Conservation (phyloP, 2,329 filamentous ascomycete genomes). For the Pezicula neosporulosa region DNA sequence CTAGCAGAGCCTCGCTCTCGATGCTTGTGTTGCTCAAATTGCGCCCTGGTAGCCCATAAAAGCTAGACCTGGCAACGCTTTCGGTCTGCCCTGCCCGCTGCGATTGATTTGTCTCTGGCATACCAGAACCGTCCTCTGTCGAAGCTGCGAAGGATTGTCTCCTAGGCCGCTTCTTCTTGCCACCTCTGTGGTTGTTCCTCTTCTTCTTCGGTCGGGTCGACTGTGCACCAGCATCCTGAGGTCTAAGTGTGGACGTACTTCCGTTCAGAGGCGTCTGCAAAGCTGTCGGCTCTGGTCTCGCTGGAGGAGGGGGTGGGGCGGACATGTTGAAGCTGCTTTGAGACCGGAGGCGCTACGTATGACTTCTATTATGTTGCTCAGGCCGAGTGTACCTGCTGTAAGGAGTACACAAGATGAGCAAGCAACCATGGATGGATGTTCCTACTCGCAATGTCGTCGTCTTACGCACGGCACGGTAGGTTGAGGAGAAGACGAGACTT, state of each 20-base stretch:
- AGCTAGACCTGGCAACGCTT: conserved; percentile 30
- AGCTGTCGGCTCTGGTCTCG: conserved; percentile 21
- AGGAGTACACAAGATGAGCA: too few species aligned
- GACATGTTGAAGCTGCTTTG: too few species aligned
- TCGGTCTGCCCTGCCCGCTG: conserved; percentile 28
- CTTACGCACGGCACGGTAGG: too few species aligned
- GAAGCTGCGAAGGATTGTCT: conserved; percentile 76
- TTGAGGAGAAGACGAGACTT: too few species aligned
- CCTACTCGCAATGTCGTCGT: too few species aligned
- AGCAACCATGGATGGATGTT: too few species aligned
- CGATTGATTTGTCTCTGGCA: conserved; percentile 27
- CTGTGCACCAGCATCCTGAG: conserved; percentile 5
- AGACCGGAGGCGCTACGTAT: too few species aligned
- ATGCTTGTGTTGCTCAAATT: conserved; percentile 81
- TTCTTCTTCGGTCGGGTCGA: conserved; percentile 33
- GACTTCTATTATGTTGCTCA: too few species aligned
- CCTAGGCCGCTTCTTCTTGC: conserved; percentile 73
- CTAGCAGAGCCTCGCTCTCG: conserved; percentile 82
- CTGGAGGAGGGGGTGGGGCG: conserved; percentile 3
- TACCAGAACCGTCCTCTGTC: conserved; percentile 42
- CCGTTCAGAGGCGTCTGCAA: conserved; percentile 13
- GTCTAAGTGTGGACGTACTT: conserved; percentile 13
- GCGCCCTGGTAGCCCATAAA: conserved; percentile 46
- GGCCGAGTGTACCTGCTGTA: too few species aligned
- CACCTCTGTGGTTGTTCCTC: conserved; percentile 73